Evolutionary conservation across 2,329 filamentous ascomycete species (phyloP), one percentile per base, ranked within the genome.

Genomic region (Cryphonectria japonica): DNA sequence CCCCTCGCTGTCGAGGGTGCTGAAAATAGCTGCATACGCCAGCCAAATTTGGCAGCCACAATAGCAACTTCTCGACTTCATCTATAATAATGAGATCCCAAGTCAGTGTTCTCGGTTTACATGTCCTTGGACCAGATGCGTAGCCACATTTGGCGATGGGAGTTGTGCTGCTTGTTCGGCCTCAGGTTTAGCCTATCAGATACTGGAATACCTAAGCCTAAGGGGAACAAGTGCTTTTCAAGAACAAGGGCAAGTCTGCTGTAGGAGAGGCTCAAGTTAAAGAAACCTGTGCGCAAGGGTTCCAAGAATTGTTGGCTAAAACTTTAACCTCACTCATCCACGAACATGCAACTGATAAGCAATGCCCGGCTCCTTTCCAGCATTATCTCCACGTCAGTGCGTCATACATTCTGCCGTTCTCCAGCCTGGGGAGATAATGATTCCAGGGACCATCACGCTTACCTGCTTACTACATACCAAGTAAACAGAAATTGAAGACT

Each of bases 331-430:
- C 54, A 59, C 54, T 32, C 54, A 16, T 34, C 13, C 13, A 14
- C n/a, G 5, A 14, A 14, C 52, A 29, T 54, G 22, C 7, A n/a
- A 13, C 54, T 59, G 54, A 59, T 59, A 59, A 59, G 54, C 26
- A 59, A 8, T 59, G 1, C 54, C 54, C 54, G 54, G 26, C 29
- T 57, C 37, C 9, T 59, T 26, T 34, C 26, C 11, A 3, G 26
- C 11, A 59, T 59, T 19, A 19, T 59, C 54, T 32, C 54, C 54
- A 59, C 54, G 26, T 59, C 54, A 50, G 54, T 59, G 26, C 54
- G 54, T 59, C 54, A 59, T 59, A 16, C 54, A 19, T 19, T 32
- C 29, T 59, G 54, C 54, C 54, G 29, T 13, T 59, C 54, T 59
- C 54, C 13, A 19, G 54, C 3, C 29, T 59, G 54, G 54, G 54